Conservation (phyloP, 2,329 filamentous ascomycete genomes). For the Paecilomyces formosus region DNA sequence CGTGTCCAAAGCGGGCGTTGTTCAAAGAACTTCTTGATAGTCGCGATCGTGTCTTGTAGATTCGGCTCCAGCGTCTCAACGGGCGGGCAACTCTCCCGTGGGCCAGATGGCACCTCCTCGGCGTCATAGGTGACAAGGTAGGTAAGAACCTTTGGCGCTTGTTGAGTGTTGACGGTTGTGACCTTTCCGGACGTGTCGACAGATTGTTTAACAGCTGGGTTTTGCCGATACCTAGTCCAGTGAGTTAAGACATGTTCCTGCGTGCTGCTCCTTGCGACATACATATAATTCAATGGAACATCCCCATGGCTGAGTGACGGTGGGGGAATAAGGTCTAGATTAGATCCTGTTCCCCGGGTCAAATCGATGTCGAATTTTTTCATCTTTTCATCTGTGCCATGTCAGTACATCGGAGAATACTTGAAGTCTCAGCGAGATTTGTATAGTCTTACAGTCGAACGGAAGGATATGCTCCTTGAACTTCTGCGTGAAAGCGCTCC, state of each 20-base stretch:
- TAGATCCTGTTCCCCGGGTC: constrained; percentile 49
- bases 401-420: neutral
- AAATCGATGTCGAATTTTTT: constrained; percentile 62
- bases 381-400: constrained; percentile 44
- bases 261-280: constrained; percentile 9
- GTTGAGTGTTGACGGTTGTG: constrained; percentile 51
- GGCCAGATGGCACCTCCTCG: constrained; percentile 52
- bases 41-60: constrained; percentile 57
- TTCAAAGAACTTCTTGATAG: constrained; percentile 59
- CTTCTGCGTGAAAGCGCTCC: constrained; percentile 61
- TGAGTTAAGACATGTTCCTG: neutral
- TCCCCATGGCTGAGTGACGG: constrained; percentile 69
- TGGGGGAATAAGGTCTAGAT: constrained; percentile 69
- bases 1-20: constrained; percentile 80
- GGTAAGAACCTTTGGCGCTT: constrained; percentile 51
- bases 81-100: constrained; percentile 49
- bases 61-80: constrained; percentile 46
- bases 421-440: neutral
- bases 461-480: constrained; percentile 65
- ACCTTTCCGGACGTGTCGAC: constrained; percentile 53
- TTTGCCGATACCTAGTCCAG: constrained; percentile 69
- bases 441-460: constrained; percentile 53
- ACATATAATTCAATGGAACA: constrained; percentile 61
- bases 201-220: constrained; percentile 63
- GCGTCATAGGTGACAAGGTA: constrained; percentile 56